Base-by-base conservation (phyloP, 73 alveolate genomes). In the Effrenium voratum region DNA sequence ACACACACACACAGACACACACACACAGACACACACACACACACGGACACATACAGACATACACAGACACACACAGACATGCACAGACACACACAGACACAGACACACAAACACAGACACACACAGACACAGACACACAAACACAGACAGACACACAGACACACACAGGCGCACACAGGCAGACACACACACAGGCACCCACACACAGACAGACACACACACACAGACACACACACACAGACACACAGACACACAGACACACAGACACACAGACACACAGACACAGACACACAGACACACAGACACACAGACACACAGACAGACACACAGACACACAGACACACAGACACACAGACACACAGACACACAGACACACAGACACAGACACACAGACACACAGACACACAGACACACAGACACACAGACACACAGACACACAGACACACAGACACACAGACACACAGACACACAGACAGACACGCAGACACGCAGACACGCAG, bases 371-470 rank as follows among this genome's bases (percentile, higher is more conserved):
- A 55, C 70, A 55, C 70, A 55, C 32, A 55, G 32, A 55, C 70
- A 55, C 70, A 55, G 70, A 55, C 70, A 55, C 70, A 55, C 70
- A 55, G 70, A 55, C 70, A 55, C 70, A 55, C 70, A 55, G 70
- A 55, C 70, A 55, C 70, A 55, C 70, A 55, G 70, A 55, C 70
- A 55, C 70, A 55, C 70, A 55, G 70, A 55, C 70, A 55, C 70
- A 55, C 70, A 55, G 70, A 55, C 70, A 55, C 70, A 55, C 70
- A 55, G 70, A 55, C 70, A 55, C 70, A 55, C 70, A 55, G 70
- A 55, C 70, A 55, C 70, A 55, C 70, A 55, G 70, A 55, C 70
- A 55, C 70, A 55, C 70, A 55, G 70, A 55, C 70, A 55, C 70
- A 55, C 70, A n/a, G n/a, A n/a, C n/a, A n/a, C n/a, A n/a, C n/a